Base-by-base conservation (phyloP, 345 rosid genomes). In the Punica granatum region DNA sequence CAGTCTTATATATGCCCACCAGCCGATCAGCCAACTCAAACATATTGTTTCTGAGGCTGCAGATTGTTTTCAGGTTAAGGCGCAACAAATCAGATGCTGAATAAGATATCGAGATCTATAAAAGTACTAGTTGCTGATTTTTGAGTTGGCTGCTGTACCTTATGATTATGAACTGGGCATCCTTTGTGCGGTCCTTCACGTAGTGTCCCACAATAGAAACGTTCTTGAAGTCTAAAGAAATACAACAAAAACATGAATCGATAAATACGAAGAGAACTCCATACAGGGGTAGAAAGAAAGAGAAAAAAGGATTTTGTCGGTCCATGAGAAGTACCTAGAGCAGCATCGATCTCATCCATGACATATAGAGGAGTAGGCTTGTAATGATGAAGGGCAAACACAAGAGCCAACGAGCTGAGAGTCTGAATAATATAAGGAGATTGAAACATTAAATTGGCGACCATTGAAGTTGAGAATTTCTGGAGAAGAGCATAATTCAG, bases 21-120 rank as follows among this genome's bases (percentile, higher is more conserved):
- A 92, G 86, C 61, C 95, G 86, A 82, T 90, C 97, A 7, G 98
- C 97, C 78, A 89, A 77, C 86, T 94, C 99, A 69, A 94, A 94
- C 99, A 94, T 94, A 83, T 94, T 94, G 87, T 94, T 94, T 71
- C 98, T 80, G 32, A 94, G 87, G 80, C 99, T 94, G 96, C 84
- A 85, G 31, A 13, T 23, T 10, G 15, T 18, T 21, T 51, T 39
- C 36, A 41, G 46, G 51, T 21, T 30, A 67, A 58, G 62, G 33
- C 25, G 60, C 61, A 56, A 14, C 33, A 26, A 56, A 30, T 56
- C 61, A 56, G 61, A 19, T 26, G 4, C 32, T 56, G 15, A 2
- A 28, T 56, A 26, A 30, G 34, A 12, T 26, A 56, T 26, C 18
- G 8, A 12, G 32, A 30, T 56, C 61, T 15, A 2, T 28, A 28